A percentile compares a stretch with the other conserved stretches of the same genome.
Evolutionary conservation across 148 eudicot species (phyloP).

Genomic region (Vaccinium darrowii): DNA sequence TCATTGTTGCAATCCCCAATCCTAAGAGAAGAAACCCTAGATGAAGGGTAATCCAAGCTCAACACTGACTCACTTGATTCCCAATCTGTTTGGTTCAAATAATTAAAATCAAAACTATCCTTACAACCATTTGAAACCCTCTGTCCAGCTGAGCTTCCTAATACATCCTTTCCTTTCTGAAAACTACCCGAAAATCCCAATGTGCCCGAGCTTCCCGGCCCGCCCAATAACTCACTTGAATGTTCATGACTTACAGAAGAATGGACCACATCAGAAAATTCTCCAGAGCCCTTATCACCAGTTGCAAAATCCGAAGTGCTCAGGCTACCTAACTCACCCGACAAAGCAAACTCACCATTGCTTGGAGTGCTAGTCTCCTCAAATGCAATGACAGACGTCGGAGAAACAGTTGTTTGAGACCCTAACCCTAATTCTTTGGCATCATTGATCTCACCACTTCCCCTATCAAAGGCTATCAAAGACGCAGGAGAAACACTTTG

Average conservation of each 20-base stretch:
- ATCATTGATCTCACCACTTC: constrained; percentile 35
- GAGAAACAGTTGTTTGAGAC: constrained; percentile 45
- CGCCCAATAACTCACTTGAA: constrained; percentile 54
- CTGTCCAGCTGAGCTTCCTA: constrained; percentile 44
- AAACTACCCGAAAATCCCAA: constrained; percentile 73
- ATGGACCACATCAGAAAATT: constrained; percentile 54
- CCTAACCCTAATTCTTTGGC: constrained; percentile 55
- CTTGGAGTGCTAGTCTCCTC: constrained; percentile 25
- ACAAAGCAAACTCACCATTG: constrained; percentile 22
- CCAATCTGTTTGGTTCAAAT: constrained; percentile 63
- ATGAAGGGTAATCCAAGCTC: constrained; percentile 80
- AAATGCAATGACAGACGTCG: constrained; percentile 31
- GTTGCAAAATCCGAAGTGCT: constrained; percentile 39
- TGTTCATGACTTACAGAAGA: constrained; percentile 60
- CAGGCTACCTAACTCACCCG: constrained; percentile 34
- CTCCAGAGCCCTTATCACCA: constrained; percentile 49
- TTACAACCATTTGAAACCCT: constrained; percentile 49
- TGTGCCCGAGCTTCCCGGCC: constrained; percentile 65
- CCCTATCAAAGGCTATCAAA: constrained; percentile 65
- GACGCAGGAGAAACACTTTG: constrained; percentile 70
- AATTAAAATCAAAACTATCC: constrained; percentile 49
- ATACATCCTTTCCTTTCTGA: constrained; percentile 60
- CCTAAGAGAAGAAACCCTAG: constrained; percentile 67
- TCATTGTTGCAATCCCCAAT: constrained; percentile 61
- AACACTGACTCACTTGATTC: constrained; percentile 64